Percentiles rank a stretch among this genome's conserved stretches.
Conservation (phyloP, 2,329 filamentous ascomycete genomes). For the Sclerotinia trifoliorum region DNA sequence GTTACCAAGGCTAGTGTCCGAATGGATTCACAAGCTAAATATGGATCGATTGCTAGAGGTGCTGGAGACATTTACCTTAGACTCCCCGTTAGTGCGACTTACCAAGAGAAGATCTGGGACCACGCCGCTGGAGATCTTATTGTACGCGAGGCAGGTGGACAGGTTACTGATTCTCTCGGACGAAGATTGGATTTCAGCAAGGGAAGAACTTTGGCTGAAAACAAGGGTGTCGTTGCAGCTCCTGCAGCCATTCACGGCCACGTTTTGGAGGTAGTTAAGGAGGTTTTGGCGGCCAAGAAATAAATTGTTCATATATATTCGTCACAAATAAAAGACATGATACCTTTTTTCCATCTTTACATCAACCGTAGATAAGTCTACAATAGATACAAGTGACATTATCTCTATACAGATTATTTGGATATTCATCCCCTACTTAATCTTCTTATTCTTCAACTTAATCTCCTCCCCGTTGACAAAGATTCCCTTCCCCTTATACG, state of each 20-base stretch:
- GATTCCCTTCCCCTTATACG: slow-evolving; percentile 99
- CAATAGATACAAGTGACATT: slow-evolving; percentile 26
- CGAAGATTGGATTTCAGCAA: slow-evolving; percentile 81
- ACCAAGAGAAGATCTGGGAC: slow-evolving; percentile 99
- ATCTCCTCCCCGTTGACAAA: slow-evolving; percentile 98
- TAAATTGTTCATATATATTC: slow-evolving; percentile 27
- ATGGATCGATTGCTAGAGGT: slow-evolving; percentile 89
- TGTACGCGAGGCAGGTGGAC: slow-evolving; percentile 87
- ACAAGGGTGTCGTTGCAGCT: slow-evolving; percentile 92
- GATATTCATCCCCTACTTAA: slow-evolving; percentile 60
- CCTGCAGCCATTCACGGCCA: slow-evolving; percentile 71
- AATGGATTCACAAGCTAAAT: slow-evolving; percentile 98
- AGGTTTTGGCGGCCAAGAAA: slow-evolving; percentile 59
- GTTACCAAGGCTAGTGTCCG: slow-evolving; percentile 88
- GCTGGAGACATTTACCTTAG: slow-evolving; percentile 94
- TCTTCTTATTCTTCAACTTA: slow-evolving; percentile 97
- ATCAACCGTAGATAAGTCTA: slow-evolving; percentile 19
- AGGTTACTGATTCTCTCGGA: slow-evolving; percentile 86
- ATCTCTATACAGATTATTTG: slow-evolving; percentile 32
- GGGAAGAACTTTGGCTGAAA: slow-evolving; percentile 80
- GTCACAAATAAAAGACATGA: slow-evolving; percentile 13
- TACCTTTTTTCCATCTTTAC: background rate
- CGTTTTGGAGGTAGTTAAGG: slow-evolving; percentile 79
- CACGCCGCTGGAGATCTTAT: slow-evolving; percentile 94
- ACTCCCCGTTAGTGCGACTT: slow-evolving; percentile 78